Conservation (phyloP, 345 rosid genomes). For the Triadica sebifera region DNA sequence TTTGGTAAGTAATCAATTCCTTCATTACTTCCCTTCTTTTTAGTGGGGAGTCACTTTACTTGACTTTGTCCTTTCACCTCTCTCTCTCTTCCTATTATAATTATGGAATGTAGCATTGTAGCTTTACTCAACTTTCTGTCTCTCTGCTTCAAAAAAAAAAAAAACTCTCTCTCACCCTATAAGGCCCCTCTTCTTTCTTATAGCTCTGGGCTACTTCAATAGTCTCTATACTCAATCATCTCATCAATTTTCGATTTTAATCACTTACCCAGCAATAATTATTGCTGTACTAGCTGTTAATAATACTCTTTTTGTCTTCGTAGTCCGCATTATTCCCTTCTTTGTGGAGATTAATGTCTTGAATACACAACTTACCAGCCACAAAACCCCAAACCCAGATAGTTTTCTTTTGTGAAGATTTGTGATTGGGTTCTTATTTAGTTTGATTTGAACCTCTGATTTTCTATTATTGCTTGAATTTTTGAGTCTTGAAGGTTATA, state of each 20-base stretch:
- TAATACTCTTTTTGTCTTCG: background rate
- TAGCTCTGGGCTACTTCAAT: slow-evolving; percentile 10
- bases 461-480: background rate
- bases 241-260: slow-evolving; percentile 3
- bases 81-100: slow-evolving; percentile 26
- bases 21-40: slow-evolving; percentile 7
- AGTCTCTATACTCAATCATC: slow-evolving; percentile 14
- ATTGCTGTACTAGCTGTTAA: background rate
- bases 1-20: slow-evolving; percentile 13
- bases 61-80: slow-evolving; percentile 8
- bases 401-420: background rate
- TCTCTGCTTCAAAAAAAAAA: background rate
- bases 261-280: slow-evolving; percentile 5
- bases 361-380: background rate
- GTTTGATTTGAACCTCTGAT: slow-evolving; percentile 11
- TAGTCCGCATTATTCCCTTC: background rate
- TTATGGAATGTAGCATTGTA: slow-evolving; percentile 33
- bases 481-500: slow-evolving; percentile 25
- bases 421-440: background rate
- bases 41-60: slow-evolving; percentile 7
- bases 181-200: slow-evolving; percentile 17
- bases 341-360: slow-evolving; percentile 1
- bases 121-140: slow-evolving; percentile 37
- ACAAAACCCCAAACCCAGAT: background rate
- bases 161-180: slow-evolving; percentile 11